Conservation (phyloP, 2,329 filamentous ascomycete genomes). For the Neofusicoccum cordaticola region DNA sequence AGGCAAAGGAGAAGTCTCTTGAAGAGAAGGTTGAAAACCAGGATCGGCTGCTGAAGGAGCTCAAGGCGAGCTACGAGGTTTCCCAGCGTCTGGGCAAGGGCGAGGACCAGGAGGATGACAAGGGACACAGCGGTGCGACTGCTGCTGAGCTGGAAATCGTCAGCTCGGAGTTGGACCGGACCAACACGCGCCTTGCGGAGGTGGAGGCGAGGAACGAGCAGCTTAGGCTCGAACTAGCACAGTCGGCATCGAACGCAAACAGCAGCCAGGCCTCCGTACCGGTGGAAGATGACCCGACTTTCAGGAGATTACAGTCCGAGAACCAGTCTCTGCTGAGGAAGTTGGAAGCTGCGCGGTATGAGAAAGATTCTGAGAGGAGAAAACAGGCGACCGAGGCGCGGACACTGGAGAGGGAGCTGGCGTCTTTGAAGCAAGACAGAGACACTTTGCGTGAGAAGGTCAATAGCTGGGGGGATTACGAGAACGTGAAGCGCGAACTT, state of each 20-base stretch:
- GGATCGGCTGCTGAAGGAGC: slow-evolving; percentile 84
- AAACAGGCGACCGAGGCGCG: slow-evolving; percentile 73
- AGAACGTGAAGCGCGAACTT: slow-evolving; percentile 92
- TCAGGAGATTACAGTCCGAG: slow-evolving; percentile 84
- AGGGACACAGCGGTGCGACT: slow-evolving; percentile 64
- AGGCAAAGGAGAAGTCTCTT: slow-evolving; percentile 82
- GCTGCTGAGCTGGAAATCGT: slow-evolving; percentile 93
- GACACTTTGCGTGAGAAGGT: slow-evolving; percentile 78
- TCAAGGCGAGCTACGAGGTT: slow-evolving; percentile 97
- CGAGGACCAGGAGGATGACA: slow-evolving; percentile 59
- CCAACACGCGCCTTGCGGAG: slow-evolving; percentile 81
- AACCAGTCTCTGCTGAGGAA: slow-evolving; percentile 90
- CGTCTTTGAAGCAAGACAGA: slow-evolving; percentile 73
- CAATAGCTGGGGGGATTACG: slow-evolving; percentile 88
- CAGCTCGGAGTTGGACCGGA: slow-evolving; percentile 84
- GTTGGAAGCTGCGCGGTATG: slow-evolving; percentile 76
- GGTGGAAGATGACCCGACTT: slow-evolving; percentile 85
- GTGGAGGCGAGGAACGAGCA: slow-evolving; percentile 94
- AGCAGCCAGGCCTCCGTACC: slow-evolving; percentile 57
- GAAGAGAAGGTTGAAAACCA: slow-evolving; percentile 95
- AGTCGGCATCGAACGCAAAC: slow-evolving; percentile 72
- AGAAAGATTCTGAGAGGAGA: slow-evolving; percentile 77
- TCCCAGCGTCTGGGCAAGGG: slow-evolving; percentile 80
- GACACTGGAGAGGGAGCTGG: slow-evolving; percentile 74
- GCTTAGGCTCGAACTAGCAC: slow-evolving; percentile 82